Base-by-base conservation (phyloP, 805 yeast species). In the Cephaloascus fragrans region DNA sequence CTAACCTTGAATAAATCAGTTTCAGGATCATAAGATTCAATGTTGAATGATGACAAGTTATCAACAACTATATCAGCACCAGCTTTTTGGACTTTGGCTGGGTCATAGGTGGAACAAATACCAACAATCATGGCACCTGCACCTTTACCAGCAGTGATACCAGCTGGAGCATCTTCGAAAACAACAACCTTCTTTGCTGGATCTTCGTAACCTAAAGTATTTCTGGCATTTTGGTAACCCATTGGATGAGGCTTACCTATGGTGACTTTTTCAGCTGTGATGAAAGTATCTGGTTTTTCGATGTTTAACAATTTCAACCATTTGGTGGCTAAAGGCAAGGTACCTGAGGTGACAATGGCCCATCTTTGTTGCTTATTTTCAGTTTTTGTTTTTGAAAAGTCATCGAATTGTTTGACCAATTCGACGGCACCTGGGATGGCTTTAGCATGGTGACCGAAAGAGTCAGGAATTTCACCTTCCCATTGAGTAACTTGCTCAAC, bases 131-230 rank as follows among this genome's bases (percentile, higher is more conserved):
- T 69, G 57, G 93, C 87, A 43, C 89, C 94, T 19, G 93, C 89
- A 40, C 73, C 83, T 55, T 77, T 76, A 54, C 94, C 95, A 32
- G 95, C 90, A 50, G 74, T 62, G 46, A 84, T 77, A 55, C 95
- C 95, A 37, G 93, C 89, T 42, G 88, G 90, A 35, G 95, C 94
- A 56, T 85, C 95, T 64, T 85, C 95, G 53, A 85, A 85, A 37
- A 82, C 88, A 34, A 84, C 79, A 40, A 63, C 69, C 50, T 64
- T 64, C 47, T 61, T 56, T 39, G 48, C 43, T 23, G 56, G 41
- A 8, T 44, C 50, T 19, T 26, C 20, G 48, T 62, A 66, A 19
- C 72, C 71, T 47, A 71, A 59, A 33, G 67, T 48, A 42, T 62
- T 51, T 57, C 74, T 68, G 44, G 85, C 86, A 53, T 64, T 56